Evolutionary conservation across 2,329 filamentous ascomycete genomes (phyloP).

Genomic region (Trichophyton schoenleinii): DNA sequence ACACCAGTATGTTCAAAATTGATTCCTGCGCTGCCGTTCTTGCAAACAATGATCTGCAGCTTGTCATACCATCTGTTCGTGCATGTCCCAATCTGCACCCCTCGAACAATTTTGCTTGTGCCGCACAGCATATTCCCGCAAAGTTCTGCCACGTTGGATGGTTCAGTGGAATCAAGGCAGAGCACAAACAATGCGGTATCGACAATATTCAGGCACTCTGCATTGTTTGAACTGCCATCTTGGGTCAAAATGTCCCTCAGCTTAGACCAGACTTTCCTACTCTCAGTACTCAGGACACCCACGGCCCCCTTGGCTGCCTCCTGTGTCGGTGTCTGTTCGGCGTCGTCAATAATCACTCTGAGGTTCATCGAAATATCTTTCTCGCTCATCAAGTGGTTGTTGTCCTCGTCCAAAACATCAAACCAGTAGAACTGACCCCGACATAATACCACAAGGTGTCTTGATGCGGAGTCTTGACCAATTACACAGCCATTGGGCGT

Average conservation of each 20-base stretch:
- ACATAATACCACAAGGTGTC: conserved; percentile 85
- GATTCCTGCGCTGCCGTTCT: conserved; percentile 95
- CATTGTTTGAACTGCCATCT: conserved; percentile 83
- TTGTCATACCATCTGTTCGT: conserved; percentile 99
- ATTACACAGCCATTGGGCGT: conserved; percentile 93
- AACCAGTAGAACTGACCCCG: conserved; percentile 99
- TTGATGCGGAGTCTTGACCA: conserved; percentile 83
- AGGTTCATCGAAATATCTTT: conserved; percentile 85
- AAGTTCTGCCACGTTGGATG: conserved; percentile 64
- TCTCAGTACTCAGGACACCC: conserved; percentile 89
- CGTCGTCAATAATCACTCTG: conserved; percentile 84
- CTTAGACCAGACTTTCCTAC: conserved; percentile 90
- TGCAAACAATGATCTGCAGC: conserved; percentile 96
- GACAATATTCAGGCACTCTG: conserved; percentile 88
- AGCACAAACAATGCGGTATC: conserved; percentile 88
- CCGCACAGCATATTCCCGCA: conserved; percentile 98
- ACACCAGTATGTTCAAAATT: conserved; percentile 99
- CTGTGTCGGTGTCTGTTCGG: conserved; percentile 75
- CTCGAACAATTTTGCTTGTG: conserved; percentile 78
- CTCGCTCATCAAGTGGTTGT: conserved; percentile 93
- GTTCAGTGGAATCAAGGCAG: conserved; percentile 86
- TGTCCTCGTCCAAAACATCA: conserved; percentile 87
- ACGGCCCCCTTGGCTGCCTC: conserved; percentile 91
- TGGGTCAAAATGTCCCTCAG: conserved; percentile 75
- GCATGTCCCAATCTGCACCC: conserved; percentile 92